These are phyloP conservation scores for Curvularia verruculosa DNA, from an alignment of 2,329 filamentous ascomycete species.

Conservation along the genomic window DNA sequence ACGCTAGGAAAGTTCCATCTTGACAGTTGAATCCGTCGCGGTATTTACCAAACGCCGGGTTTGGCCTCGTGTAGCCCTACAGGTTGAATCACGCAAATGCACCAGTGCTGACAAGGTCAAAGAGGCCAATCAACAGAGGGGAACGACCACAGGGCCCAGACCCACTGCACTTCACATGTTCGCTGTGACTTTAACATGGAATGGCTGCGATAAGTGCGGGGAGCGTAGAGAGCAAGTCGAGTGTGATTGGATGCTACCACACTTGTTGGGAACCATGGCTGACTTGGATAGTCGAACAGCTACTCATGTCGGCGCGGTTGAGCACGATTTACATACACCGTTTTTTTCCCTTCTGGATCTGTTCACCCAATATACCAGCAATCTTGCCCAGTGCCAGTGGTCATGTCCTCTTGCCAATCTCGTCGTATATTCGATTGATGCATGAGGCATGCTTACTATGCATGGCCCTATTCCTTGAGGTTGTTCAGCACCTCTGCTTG, in stretches of 20 bases:
- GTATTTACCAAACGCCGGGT: background rate
- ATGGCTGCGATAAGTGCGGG: background rate
- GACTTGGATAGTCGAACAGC: background rate
- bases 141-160: background rate
- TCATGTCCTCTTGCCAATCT: background rate
- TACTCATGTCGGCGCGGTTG: background rate
- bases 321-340: background rate
- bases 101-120: background rate
- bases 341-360: background rate
- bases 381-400: background rate
- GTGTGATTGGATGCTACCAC: background rate
- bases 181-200: background rate
- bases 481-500: background rate
- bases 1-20: background rate
- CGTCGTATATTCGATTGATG: background rate
- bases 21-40: background rate
- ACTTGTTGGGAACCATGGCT: background rate
- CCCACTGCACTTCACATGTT: background rate
- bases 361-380: background rate
- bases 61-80: background rate
- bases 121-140: background rate
- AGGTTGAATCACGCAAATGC: background rate
- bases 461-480: background rate
- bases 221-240: background rate
- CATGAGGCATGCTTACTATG: background rate